Evolutionary conservation across 345 rosid genomes (phyloP), one percentile per base, ranked within the genome.

Genomic region (Noccaea caerulescens): DNA sequence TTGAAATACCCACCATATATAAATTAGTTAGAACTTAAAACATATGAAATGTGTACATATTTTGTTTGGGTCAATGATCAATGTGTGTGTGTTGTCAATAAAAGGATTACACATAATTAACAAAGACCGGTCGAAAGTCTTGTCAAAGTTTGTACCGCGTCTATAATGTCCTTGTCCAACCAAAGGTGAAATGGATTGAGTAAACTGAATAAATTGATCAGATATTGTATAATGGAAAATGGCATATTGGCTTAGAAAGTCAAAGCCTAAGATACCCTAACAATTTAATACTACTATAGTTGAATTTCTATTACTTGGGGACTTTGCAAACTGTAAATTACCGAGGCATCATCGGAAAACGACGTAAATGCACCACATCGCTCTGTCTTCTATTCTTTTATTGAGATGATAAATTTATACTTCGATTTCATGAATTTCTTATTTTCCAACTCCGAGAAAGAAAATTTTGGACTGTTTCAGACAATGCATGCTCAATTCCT

Each of bases 401-500:
- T 72, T 25, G 58, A 64, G 66, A 63, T 11, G 49, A 46, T 64
- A 72, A 56, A 55, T 14, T 45, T 4, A 38, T 62, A 25, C 52
- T 57, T 58, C 10, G 33, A 20, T 41, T 65, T 41, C 37, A 67
- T 8, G 5, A 58, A 42, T 34, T 47, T 60, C 57, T 61, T 61
- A 65, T 60, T 68, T 61, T 37, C 44, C 69, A 60, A 67, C 43
- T 61, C 16, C 74, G 16, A 68, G 47, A 67, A 56, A 68, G 57
- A 25, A 45, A 45, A 62, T 61, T 47, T 41, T 67, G 68, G 68
- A 45, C 56, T 67, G 56, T 45, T 60, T 59, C 72, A 43, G 63
- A 67, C 78, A 59, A 7, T 16, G 68, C 68, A 74, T 30, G 78
- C 78, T 59, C 56, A 43, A 25, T 23, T 37, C 16, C 53, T 75